These are phyloP conservation scores for Fonsecaea multimorphosa DNA, from an alignment of 2,329 filamentous ascomycete genomes.

Conservation along the genomic window DNA sequence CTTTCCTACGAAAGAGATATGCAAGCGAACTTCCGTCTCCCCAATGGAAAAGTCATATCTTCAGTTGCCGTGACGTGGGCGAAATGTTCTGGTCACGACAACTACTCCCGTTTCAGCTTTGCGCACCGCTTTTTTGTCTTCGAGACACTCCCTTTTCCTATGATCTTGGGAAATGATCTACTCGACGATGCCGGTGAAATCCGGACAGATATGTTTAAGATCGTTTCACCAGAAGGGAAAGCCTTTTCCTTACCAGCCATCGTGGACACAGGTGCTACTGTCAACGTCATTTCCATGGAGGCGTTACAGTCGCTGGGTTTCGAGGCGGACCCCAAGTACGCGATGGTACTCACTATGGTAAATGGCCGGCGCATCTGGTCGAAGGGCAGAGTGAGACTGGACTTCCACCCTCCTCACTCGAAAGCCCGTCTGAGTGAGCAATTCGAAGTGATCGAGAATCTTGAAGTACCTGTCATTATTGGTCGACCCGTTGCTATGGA, in stretches of 20 bases:
- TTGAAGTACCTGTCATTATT: too few species aligned
- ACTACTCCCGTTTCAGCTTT: not conserved
- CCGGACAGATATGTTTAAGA: too few species aligned
- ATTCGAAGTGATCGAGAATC: too few species aligned
- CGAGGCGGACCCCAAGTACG: not conserved
- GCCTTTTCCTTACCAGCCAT: not conserved
- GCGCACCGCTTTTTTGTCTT: not conserved
- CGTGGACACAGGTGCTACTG: not conserved
- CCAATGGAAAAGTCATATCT: not conserved
- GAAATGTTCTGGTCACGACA: not conserved
- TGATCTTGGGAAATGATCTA: not conserved
- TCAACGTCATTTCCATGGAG: not conserved
- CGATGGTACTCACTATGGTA: not conserved
- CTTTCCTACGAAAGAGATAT: not conserved
- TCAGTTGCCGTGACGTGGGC: not conserved
- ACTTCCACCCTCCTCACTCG: not conserved
- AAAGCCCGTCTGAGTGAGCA: not conserved
- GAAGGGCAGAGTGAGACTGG: not conserved
- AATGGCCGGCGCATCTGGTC: not conserved
- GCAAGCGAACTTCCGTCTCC: not conserved
- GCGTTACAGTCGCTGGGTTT: not conserved
- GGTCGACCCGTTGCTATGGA: too few species aligned
- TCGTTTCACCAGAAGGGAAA: not conserved
- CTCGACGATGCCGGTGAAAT: not conserved
- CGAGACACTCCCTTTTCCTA: not conserved